phyloP scores from a whole-genome alignment of 768 basidiomycete species.

The Leccinum incarnatum region DNA sequence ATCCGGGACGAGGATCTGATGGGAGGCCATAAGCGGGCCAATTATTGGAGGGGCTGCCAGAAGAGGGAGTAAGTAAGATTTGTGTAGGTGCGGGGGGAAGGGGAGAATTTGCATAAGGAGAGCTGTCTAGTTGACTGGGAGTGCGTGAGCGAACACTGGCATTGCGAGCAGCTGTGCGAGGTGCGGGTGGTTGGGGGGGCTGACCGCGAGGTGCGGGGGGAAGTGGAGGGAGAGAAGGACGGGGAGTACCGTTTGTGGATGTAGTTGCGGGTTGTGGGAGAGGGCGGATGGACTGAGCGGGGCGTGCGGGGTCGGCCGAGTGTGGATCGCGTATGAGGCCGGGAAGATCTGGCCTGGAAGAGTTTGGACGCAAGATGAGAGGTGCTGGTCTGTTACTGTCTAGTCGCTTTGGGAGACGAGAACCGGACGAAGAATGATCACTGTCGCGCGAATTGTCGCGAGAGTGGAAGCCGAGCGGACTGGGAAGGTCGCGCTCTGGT shows the following conservation, averaged over 20 bases:
- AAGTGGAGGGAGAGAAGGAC: conserved; percentile 59
- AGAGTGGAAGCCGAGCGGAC: conserved; percentile 12
- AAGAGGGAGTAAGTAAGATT: conserved; percentile 42
- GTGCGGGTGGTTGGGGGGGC: conserved; percentile 48
- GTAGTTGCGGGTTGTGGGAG: conserved; percentile 28
- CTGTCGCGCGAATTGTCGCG: conserved; percentile 24
- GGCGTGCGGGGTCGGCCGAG: conserved; percentile 50
- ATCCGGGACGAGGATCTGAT: conserved; percentile 57
- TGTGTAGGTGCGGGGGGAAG: conserved; percentile 41
- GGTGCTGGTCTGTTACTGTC: conserved; percentile 76
- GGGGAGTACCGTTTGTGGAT: conserved; percentile 33
- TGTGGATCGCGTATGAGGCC: conserved; percentile 63
- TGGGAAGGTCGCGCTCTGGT: not conserved
- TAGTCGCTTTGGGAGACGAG: conserved; percentile 44
- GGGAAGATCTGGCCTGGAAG: conserved; percentile 62
- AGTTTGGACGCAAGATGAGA: conserved; percentile 61
- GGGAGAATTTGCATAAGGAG: conserved; percentile 42
- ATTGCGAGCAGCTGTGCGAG: conserved; percentile 32
- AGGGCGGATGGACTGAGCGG: conserved; percentile 24
- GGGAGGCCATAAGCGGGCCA: conserved; percentile 57
- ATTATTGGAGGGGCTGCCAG: conserved; percentile 30
- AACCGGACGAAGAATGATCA: conserved; percentile 24
- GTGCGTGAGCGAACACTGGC: conserved; percentile 43
- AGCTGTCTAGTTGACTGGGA: conserved; percentile 55
- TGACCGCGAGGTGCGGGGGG: conserved; percentile 69